Evolutionary conservation across 805 yeast genomes (phyloP).

Genomic region (Wickerhamiella nectarea): DNA sequence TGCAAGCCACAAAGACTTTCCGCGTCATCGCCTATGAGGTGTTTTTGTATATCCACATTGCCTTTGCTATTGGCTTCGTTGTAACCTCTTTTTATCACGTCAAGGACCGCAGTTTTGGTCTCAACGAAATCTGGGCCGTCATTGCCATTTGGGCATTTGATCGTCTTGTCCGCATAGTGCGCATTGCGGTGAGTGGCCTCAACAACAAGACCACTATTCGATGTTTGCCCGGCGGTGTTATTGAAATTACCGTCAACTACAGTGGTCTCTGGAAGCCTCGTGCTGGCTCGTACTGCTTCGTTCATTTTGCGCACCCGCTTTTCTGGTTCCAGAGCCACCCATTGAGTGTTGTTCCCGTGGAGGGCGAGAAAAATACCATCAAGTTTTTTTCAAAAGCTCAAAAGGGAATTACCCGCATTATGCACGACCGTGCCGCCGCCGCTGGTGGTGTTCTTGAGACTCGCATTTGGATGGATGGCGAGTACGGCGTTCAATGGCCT

Average conservation of each 20-base stretch:
- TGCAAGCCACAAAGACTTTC: constrained; percentile 27
- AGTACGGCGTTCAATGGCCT: constrained; percentile 33
- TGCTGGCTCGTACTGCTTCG: constrained; percentile 45
- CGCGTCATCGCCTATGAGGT: constrained; percentile 43
- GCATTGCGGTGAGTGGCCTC: constrained; percentile 1
- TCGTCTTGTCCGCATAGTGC: constrained; percentile 6
- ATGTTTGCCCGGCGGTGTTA: constrained; percentile 25
- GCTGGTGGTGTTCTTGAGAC: constrained; percentile 19
- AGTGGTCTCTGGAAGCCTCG: constrained; percentile 35
- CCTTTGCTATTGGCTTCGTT: constrained; percentile 40
- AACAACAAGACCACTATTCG: constrained; percentile 5
- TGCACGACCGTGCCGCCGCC: constrained; percentile 8
- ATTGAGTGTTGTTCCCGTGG: constrained; percentile 33
- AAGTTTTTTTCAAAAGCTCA: constrained; percentile 13
- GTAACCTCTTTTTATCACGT: constrained; percentile 46
- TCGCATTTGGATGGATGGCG: constrained; percentile 41
- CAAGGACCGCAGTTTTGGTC: constrained; percentile 11
- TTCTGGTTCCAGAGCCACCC: constrained; percentile 63
- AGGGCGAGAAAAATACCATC: constrained; percentile 1
- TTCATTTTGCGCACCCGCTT: constrained; percentile 37
- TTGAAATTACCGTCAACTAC: constrained; percentile 20
- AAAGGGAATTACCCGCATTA: constrained; percentile 13
- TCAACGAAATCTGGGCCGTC: constrained; percentile 11
- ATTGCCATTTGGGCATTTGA: constrained; percentile 63
- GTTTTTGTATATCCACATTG: constrained; percentile 42